These are phyloP conservation scores for Chaetomium strumarium DNA, from an alignment of 2,329 filamentous ascomycete genomes.

Conservation along the genomic window DNA sequence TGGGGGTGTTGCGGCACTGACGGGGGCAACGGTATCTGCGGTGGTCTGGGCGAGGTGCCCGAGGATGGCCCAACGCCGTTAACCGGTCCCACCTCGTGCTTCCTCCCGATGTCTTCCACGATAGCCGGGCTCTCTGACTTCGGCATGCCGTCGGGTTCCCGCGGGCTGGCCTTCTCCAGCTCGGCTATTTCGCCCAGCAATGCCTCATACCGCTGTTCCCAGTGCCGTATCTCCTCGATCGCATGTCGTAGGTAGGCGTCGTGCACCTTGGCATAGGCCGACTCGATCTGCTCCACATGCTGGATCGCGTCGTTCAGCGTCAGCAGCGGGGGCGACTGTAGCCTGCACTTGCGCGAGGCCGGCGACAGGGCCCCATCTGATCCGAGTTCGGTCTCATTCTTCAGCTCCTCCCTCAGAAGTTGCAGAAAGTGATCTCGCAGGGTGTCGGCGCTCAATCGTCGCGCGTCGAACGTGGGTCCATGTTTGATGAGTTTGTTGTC, in stretches of 20 bases:
- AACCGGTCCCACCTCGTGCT: background rate
- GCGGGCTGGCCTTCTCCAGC: conserved; percentile 30
- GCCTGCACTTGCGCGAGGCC: conserved; percentile 68
- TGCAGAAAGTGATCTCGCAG: conserved; percentile 73
- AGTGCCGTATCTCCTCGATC: conserved; percentile 64
- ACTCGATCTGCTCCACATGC: conserved; percentile 62
- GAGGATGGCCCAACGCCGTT: conserved; percentile 17
- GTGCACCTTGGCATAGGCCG: conserved; percentile 68
- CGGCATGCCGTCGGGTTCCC: conserved; percentile 7
- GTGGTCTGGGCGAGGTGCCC: conserved; percentile 10
- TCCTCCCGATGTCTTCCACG: background rate
- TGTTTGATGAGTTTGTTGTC: conserved; percentile 67
- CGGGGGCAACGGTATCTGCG: conserved; percentile 12
- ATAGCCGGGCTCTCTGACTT: conserved; percentile 8
- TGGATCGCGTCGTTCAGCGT: conserved; percentile 61
- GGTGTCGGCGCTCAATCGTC: conserved; percentile 69
- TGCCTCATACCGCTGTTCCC: conserved; percentile 61
- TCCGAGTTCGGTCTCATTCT: conserved; percentile 40
- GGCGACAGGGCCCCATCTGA: conserved; percentile 45
- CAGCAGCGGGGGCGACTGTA: conserved; percentile 57
- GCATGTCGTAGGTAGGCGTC: conserved; percentile 64
- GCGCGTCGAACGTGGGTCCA: conserved; percentile 64
- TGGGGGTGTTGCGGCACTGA: conserved; percentile 21
- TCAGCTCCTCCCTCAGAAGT: conserved; percentile 68
- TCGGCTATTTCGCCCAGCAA: conserved; percentile 62